Evolutionary conservation across 495 filamentous ascomycete genomes (phyloP).

Genomic region (Hyaloscypha hepaticicola): DNA sequence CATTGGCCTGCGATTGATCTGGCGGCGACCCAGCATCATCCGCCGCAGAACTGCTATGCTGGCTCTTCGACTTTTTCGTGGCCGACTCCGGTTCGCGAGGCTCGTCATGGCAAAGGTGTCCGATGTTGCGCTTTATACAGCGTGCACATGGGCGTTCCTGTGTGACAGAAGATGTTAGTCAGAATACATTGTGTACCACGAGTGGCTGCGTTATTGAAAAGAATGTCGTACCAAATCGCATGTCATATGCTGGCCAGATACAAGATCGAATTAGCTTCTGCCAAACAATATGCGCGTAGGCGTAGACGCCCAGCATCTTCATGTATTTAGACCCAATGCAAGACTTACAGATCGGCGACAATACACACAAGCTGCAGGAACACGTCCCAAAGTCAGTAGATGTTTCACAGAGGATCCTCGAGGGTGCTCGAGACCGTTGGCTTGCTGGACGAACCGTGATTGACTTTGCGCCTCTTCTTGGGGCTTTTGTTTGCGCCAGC

Average conservation of each 20-base stretch:
- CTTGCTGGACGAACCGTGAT: constrained; percentile 76
- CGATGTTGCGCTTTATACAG: constrained; percentile 99
- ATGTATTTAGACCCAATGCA: constrained; percentile 31
- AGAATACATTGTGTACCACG: constrained; percentile 38
- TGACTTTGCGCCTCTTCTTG: constrained; percentile 98
- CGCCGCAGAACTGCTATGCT: constrained; percentile 57
- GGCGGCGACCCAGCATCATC: constrained; percentile 54
- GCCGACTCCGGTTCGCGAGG: constrained; percentile 76
- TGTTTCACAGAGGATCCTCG: constrained; percentile 32
- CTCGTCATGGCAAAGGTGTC: constrained; percentile 97
- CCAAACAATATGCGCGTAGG: constrained; percentile 31
- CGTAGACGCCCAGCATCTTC: constrained; percentile 22
- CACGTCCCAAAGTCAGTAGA: constrained; percentile 47
- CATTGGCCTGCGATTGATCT: constrained; percentile 24
- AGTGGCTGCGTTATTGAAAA: constrained; percentile 31
- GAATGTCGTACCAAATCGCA: constrained; percentile 85
- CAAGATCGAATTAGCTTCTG: constrained; percentile 34
- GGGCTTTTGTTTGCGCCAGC: constrained; percentile 55
- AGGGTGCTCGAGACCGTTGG: constrained; percentile 10
- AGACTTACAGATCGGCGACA: constrained; percentile 96
- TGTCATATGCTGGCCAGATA: constrained; percentile 83
- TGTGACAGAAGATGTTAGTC: constrained; percentile 44
- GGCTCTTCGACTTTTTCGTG: constrained; percentile 65
- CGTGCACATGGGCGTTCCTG: constrained; percentile 94
- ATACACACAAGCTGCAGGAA: constrained; percentile 89